Evolutionary conservation across 768 basidiomycete species (phyloP).

Genomic region (Boletus patriciae): DNA sequence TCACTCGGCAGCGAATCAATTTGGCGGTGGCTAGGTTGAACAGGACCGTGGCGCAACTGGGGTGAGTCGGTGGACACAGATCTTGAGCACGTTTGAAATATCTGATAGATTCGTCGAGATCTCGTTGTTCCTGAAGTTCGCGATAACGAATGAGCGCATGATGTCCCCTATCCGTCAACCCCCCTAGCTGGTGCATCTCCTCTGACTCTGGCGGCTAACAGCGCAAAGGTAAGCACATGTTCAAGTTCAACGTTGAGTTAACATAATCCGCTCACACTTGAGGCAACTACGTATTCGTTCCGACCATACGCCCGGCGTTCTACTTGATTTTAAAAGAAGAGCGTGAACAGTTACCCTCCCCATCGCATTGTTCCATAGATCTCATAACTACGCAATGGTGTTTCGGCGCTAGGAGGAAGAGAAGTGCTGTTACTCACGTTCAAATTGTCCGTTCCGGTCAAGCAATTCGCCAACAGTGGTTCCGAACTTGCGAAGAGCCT

Average conservation of each 20-base stretch:
- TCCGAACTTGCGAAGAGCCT: not conserved
- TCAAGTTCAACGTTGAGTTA: not conserved
- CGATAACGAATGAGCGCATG: not conserved
- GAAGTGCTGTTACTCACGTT: not conserved
- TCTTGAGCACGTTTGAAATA: constrained; percentile 10
- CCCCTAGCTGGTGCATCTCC: not conserved
- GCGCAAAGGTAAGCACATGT: not conserved
- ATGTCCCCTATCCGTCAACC: constrained; percentile 1
- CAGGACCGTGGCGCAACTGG: constrained; percentile 9
- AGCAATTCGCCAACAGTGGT: not conserved
- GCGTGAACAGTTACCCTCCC: no score
- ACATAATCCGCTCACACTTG: not conserved
- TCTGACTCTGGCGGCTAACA: not conserved
- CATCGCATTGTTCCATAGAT: not conserved
- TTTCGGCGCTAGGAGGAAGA: no score
- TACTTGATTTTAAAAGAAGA: not conserved
- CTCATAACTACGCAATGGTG: not conserved
- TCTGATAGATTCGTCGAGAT: constrained; percentile 23
- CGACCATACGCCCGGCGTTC: no score
- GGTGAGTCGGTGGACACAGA: constrained; percentile 12
- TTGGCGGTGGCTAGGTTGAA: constrained; percentile 8
- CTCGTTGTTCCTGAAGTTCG: not conserved
- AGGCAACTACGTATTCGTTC: not conserved
- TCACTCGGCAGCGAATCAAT: not conserved
- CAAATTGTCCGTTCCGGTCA: not conserved